Conservation (phyloP, 371 early-diverging fungal genomes). For the Nematocida ironsii region DNA sequence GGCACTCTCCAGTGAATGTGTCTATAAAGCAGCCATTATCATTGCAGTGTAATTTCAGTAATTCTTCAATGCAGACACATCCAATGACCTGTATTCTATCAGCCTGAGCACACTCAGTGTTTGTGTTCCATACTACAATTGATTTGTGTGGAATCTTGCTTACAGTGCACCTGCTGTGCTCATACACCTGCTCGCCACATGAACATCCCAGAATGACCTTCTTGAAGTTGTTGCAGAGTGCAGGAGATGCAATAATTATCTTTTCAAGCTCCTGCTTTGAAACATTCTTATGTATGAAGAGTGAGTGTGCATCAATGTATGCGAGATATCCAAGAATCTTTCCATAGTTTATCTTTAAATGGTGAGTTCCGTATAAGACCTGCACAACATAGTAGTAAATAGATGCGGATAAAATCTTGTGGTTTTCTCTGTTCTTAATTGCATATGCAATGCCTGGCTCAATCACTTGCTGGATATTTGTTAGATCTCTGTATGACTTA, state of each 20-base stretch:
- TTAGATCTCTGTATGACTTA: background rate
- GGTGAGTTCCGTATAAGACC: background rate
- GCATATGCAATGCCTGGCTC: constrained; percentile 18
- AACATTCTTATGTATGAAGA: background rate
- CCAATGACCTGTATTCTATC: background rate
- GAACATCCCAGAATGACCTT: constrained; percentile 13
- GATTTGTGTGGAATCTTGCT: background rate
- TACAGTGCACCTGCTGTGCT: background rate
- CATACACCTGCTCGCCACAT: background rate
- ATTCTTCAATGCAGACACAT: background rate
- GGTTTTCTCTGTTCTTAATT: constrained; percentile 15
- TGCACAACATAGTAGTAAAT: constrained; percentile 34
- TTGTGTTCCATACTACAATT: background rate
- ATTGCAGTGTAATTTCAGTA: background rate
- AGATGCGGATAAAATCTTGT: background rate
- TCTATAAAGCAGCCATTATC: background rate
- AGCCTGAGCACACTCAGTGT: background rate
- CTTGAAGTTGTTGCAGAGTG: constrained; percentile 1
- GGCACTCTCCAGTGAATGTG: background rate
- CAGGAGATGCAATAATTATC: background rate
- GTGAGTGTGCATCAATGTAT: background rate
- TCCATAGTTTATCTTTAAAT: background rate
- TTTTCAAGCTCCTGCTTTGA: background rate
- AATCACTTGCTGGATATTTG: constrained; percentile 13
- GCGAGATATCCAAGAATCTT: background rate